A percentile compares a stretch with the other conserved stretches of the same genome.
Conservation (phyloP, 768 basidiomycete species). For the Lentinula aciculospora region DNA sequence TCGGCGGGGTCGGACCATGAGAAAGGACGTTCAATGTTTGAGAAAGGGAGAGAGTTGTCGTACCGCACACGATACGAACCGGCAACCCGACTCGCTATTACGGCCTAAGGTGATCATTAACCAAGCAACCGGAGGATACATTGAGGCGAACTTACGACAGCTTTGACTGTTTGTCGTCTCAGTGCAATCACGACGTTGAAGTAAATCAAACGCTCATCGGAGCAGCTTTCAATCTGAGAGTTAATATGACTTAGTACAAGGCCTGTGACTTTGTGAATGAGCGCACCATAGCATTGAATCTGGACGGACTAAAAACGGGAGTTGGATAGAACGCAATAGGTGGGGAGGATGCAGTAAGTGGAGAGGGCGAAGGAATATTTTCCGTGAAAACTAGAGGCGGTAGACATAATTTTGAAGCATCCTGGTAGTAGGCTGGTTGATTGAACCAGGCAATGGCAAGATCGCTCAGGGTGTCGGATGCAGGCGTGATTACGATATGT, state of each 20-base stretch:
- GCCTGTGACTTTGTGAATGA: not conserved
- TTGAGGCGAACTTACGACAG: conserved; percentile 25
- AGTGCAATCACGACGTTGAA: conserved; percentile 25
- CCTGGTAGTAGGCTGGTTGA: conserved; percentile 27
- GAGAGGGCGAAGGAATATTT: not conserved
- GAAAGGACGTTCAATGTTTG: conserved; percentile 32
- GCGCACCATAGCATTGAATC: conserved; percentile 25
- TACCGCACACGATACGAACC: conserved; percentile 32
- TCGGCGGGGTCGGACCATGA: conserved; percentile 49
- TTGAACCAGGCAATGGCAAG: conserved; percentile 28
- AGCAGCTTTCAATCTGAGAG: conserved; percentile 17
- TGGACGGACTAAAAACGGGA: conserved; percentile 25
- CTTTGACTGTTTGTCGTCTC: conserved; percentile 32
- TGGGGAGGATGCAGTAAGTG: not conserved
- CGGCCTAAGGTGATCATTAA: conserved; percentile 25
- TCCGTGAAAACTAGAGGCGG: conserved; percentile 19
- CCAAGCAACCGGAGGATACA: conserved; percentile 5
- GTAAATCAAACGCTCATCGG: conserved; percentile 24
- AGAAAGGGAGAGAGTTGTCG: conserved; percentile 23
- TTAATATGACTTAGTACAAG: not conserved
- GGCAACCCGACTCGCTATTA: conserved; percentile 32
- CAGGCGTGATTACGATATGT: conserved; percentile 50
- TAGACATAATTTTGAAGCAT: conserved; percentile 26
- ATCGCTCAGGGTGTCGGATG: conserved; percentile 30
- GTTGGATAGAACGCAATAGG: not conserved